A percentile compares a stretch with the other conserved stretches of the same genome.
Evolutionary conservation across 1,284 basidiomycete species (phyloP).

Genomic region (Amylostereum areolatum): DNA sequence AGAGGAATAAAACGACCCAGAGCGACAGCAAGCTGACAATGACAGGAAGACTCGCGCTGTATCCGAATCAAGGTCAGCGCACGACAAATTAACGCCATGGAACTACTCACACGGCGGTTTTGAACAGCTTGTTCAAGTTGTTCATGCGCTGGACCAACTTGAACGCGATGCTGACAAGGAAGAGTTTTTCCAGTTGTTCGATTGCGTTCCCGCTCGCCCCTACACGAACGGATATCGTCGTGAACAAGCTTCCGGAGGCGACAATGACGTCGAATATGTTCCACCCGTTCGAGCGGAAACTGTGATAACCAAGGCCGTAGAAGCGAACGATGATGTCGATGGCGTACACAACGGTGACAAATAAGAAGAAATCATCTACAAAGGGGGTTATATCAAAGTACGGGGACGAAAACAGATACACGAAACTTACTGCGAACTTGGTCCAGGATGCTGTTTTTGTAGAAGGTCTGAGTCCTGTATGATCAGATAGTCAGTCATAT

Average conservation of each 20-base stretch:
- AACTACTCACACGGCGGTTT: conserved; percentile 82
- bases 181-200: conserved; percentile 88
- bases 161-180: conserved; percentile 89
- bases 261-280: conserved; percentile 89
- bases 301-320: conserved; percentile 80
- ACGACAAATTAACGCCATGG: conserved; percentile 1
- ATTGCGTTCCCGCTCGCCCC: conserved; percentile 44
- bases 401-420: neutral
- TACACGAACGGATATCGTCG: conserved; percentile 74
- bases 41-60: conserved; percentile 80
- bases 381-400: neutral
- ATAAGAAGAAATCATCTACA: conserved; percentile 75
- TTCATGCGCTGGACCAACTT: conserved; percentile 92
- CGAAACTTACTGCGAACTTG: conserved; percentile 57
- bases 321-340: conserved; percentile 78
- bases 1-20: conserved; percentile 90
- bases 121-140: conserved; percentile 93
- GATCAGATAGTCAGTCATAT: conserved; percentile 7
- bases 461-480: conserved; percentile 76
- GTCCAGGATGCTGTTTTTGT: conserved; percentile 49
- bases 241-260: conserved; percentile 78
- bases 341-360: conserved; percentile 69
- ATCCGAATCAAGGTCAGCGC: conserved; percentile 5
- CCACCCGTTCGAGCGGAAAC: conserved; percentile 87
- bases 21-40: conserved; percentile 84